Base-by-base conservation (phyloP, 2,329 filamentous ascomycete genomes). In the Phyllosticta citribraziliensis region DNA sequence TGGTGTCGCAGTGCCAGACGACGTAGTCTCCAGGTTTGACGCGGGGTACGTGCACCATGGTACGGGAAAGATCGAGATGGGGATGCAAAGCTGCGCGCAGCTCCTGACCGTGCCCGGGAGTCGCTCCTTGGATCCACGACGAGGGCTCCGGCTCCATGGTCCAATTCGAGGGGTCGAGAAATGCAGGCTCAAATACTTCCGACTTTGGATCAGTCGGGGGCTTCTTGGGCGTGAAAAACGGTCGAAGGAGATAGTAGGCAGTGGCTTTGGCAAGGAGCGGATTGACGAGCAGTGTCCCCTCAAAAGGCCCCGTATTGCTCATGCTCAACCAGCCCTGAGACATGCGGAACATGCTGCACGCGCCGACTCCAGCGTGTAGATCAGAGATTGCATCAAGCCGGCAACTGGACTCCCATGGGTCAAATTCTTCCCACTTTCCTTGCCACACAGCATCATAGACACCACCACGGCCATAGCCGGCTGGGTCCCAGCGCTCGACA, bases 251-350 rank as follows among this genome's bases (percentile, higher is more conserved):
- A 52, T 86, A 82, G 69, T 97, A 97, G 0, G 88, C 86, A 0
- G 88, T 94, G 0, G 89, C 84, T 59, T 89, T 82, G 64, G 82
- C 82, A 54, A 94, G 75, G 58, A 95, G 78, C 0, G 92, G 92
- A 67, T 92, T 92, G 1, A 96, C 88, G 52, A 89, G 80, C 58
- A 97, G 74, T 0, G 91, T 94, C 0, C 92, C 92, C 75, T 96
- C 86, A 5, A 80, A 80, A 0, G 89, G 88, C 0, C 80, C 84
- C 0, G 85, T 87, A n/a, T 78, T 76, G 62, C 87, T 91, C 81
- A 97, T 87, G 63, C 83, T 84, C 58, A 97, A 74, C 92, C 92
- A 97, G 19, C 91, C 92, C 74, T 97, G 92, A 72, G 89, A 93
- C 81, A 91, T 88, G 50, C 93, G 83, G 74, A 96, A 91, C 78